Evolutionary conservation across 2,329 filamentous ascomycete genomes (phyloP).

Genomic region (Penicillium crustosum): DNA sequence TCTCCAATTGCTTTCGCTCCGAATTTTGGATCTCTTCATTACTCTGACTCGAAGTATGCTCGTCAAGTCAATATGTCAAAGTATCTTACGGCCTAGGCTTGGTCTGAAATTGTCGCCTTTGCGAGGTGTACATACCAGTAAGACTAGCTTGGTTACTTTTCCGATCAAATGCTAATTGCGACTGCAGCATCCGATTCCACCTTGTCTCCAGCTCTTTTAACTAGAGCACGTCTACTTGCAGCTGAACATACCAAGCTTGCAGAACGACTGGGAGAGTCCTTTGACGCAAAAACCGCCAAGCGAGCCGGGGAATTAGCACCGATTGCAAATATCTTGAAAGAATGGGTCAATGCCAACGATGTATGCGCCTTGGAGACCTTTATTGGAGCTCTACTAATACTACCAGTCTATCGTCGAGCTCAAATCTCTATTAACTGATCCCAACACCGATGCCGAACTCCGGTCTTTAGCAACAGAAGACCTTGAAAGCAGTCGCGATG

Average conservation of each 20-base stretch:
- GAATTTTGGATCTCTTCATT: neutral
- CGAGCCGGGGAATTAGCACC: slow-evolving; percentile 56
- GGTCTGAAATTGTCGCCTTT: slow-evolving; percentile 28
- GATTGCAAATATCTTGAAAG: slow-evolving; percentile 53
- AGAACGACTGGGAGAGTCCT: slow-evolving; percentile 53
- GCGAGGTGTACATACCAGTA: slow-evolving; percentile 35
- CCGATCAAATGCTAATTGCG: slow-evolving; percentile 14
- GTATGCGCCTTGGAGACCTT: slow-evolving; percentile 35
- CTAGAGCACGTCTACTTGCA: slow-evolving; percentile 56
- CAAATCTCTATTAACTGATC: slow-evolving; percentile 71
- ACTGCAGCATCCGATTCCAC: slow-evolving; percentile 27
- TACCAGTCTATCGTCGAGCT: slow-evolving; percentile 64
- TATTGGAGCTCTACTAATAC: neutral
- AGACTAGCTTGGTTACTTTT: neutral
- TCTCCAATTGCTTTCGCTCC: slow-evolving; percentile 2
- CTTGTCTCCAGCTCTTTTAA: slow-evolving; percentile 57
- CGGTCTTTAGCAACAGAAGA: slow-evolving; percentile 65
- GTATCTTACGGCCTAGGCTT: slow-evolving; percentile 43
- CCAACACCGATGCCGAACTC: slow-evolving; percentile 59
- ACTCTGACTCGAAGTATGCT: slow-evolving; percentile 37
- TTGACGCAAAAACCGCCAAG: slow-evolving; percentile 58
- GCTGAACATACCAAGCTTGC: slow-evolving; percentile 57
- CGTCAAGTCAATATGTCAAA: slow-evolving; percentile 48
- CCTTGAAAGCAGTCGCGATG: slow-evolving; percentile 62
- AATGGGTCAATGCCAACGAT: slow-evolving; percentile 60